Evolutionary conservation across 352 stramenopile genomes (phyloP).

Genomic region (Blastocystis sp.): DNA sequence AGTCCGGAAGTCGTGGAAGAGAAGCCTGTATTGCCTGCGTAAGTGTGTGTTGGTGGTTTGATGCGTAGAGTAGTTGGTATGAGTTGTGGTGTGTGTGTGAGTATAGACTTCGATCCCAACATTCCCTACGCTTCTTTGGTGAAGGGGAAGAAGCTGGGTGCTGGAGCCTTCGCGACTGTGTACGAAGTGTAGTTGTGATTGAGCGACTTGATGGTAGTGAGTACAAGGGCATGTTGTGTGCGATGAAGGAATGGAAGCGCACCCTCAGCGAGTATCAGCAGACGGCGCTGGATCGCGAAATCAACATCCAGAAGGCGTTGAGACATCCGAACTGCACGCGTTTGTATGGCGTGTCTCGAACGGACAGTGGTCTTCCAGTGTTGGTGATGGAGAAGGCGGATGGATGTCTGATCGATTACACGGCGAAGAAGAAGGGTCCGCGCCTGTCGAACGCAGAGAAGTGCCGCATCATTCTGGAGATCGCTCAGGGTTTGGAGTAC

Average conservation of each 20-base stretch:
- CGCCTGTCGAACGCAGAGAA: conserved; percentile 33
- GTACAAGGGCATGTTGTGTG: neutral
- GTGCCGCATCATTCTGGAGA: conserved; percentile 39
- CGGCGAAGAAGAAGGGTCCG: neutral
- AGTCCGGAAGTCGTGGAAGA: neutral
- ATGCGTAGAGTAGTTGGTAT: neutral
- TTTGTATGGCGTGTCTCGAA: conserved; percentile 23
- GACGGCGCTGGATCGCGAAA: conserved; percentile 12
- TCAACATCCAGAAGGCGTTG: conserved; percentile 31
- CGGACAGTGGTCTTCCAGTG: neutral
- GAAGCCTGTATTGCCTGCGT: neutral
- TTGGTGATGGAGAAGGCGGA: conserved; percentile 33
- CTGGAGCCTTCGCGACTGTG: neutral
- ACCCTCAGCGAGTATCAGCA: neutral
- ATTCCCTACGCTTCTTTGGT: conserved; percentile 1
- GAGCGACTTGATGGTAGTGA: neutral
- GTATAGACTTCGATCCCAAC: neutral
- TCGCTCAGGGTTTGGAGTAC: conserved; percentile 35
- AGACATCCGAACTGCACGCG: conserved; percentile 8
- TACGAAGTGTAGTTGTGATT: conserved; percentile 7
- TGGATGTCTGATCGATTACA: neutral
- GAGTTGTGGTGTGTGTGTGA: neutral
- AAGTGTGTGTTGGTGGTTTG: neutral
- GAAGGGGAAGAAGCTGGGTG: conserved; percentile 15
- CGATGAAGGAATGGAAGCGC: conserved; percentile 18